A percentile compares a stretch with the other conserved stretches of the same genome.
Evolutionary conservation across 148 eudicot genomes (phyloP).

Genomic region (Diospyros lotus): DNA sequence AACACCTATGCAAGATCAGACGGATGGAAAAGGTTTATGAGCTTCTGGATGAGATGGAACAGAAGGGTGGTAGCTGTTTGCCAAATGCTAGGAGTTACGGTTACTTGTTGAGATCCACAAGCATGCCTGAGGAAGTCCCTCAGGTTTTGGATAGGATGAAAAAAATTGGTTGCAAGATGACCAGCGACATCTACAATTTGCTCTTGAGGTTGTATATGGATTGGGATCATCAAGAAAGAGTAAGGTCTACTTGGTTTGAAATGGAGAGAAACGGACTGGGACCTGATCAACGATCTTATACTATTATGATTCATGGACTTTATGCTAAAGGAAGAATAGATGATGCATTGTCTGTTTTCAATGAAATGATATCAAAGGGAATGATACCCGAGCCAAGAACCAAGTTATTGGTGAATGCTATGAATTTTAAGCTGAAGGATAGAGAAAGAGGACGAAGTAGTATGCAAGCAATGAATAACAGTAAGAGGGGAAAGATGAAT

Average conservation of each 20-base stretch:
- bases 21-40: slow-evolving; percentile 57
- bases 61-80: slow-evolving; percentile 43
- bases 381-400: slow-evolving; percentile 68
- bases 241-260: slow-evolving; percentile 46
- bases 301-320: slow-evolving; percentile 68
- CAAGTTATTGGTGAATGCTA: slow-evolving; percentile 45
- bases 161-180: slow-evolving; percentile 48
- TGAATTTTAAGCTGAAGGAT: slow-evolving; percentile 40
- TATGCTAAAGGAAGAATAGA: slow-evolving; percentile 43
- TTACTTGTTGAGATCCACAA: slow-evolving; percentile 41
- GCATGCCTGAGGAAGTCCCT: slow-evolving; percentile 52
- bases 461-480: not conserved
- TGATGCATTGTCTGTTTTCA: slow-evolving; percentile 49
- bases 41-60: slow-evolving; percentile 66
- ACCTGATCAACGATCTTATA: slow-evolving; percentile 70
- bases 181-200: slow-evolving; percentile 56
- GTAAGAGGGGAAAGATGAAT: too few species aligned
- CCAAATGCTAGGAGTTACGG: slow-evolving; percentile 64
- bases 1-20: slow-evolving; percentile 61
- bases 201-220: slow-evolving; percentile 59
- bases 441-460: slow-evolving; percentile 3
- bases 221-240: slow-evolving; percentile 54
- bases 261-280: slow-evolving; percentile 74
- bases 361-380: slow-evolving; percentile 64
- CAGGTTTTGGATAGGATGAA: slow-evolving; percentile 55